Evolutionary conservation across 495 filamentous ascomycete genomes (phyloP).

Genomic region (Neurospora sublineolata): DNA sequence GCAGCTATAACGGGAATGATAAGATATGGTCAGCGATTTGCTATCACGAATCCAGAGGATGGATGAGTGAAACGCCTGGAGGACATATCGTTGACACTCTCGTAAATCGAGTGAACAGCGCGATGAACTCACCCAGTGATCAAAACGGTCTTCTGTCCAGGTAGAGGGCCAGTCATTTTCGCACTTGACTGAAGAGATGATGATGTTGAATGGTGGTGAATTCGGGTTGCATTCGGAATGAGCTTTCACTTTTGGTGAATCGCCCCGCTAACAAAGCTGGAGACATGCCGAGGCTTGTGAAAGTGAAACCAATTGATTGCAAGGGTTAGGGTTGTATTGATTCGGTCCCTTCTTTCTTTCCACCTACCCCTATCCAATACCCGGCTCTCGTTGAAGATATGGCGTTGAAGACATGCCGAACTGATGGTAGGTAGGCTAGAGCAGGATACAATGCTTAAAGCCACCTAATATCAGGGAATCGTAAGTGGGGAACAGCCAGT

Average conservation of each 20-base stretch:
- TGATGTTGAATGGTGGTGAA: neutral
- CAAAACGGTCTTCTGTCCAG: conserved; percentile 38
- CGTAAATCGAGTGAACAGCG: neutral
- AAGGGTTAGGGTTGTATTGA: neutral
- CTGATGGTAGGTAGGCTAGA: neutral
- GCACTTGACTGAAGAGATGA: neutral
- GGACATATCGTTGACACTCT: neutral
- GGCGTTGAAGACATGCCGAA: neutral
- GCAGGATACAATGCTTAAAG: neutral
- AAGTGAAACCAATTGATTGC: neutral
- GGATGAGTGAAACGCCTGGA: neutral
- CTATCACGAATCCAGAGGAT: neutral
- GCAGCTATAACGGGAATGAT: conserved; percentile 24
- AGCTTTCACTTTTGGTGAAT: neutral
- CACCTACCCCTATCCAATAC: neutral
- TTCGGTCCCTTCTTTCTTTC: neutral
- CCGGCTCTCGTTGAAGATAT: neutral
- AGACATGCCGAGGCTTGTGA: neutral
- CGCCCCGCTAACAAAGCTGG: neutral
- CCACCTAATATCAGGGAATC: neutral
- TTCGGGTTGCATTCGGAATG: neutral
- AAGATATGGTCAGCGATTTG: neutral
- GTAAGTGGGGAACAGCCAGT: neutral
- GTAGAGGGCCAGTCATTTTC: conserved; percentile 14
- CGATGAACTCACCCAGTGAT: conserved; percentile 34